phyloP scores from a whole-genome alignment of 1,284 basidiomycete genomes.

The Coniophora puteana region DNA sequence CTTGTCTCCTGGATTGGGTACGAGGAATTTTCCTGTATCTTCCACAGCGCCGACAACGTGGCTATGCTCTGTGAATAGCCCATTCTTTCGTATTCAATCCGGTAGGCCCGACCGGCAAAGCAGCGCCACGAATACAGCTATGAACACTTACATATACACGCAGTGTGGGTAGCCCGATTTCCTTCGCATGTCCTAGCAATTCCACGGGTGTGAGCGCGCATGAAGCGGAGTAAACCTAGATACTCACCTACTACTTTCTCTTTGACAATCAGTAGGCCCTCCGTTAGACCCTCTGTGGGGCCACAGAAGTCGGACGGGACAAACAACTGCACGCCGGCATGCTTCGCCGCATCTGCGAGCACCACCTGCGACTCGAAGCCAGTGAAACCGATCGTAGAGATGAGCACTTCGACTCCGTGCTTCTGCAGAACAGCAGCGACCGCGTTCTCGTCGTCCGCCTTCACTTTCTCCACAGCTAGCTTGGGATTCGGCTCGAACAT shows the following conservation, averaged over 20 bases:
- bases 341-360: background rate
- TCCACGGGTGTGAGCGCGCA: background rate
- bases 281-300: background rate
- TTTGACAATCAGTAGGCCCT: constrained; percentile 1
- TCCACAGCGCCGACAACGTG: background rate
- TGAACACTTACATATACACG: background rate
- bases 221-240: background rate
- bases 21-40: constrained; percentile 1
- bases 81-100: background rate
- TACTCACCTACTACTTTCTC: background rate
- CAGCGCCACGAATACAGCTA: no score
- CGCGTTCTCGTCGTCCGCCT: background rate
- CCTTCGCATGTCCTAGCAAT: background rate
- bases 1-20: background rate
- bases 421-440: constrained; percentile 13
- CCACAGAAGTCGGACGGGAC: background rate
- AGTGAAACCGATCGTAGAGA: constrained; percentile 15
- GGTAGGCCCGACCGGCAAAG: background rate
- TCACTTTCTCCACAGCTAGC: background rate
- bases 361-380: constrained; percentile 13
- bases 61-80: background rate
- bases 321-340: background rate
- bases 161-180: background rate
- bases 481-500: background rate
- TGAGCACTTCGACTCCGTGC: constrained; percentile 19